These are phyloP conservation scores for Nakaseomyces sp. DNA, from an alignment of 1,139 yeast species.

Conservation along the genomic window DNA sequence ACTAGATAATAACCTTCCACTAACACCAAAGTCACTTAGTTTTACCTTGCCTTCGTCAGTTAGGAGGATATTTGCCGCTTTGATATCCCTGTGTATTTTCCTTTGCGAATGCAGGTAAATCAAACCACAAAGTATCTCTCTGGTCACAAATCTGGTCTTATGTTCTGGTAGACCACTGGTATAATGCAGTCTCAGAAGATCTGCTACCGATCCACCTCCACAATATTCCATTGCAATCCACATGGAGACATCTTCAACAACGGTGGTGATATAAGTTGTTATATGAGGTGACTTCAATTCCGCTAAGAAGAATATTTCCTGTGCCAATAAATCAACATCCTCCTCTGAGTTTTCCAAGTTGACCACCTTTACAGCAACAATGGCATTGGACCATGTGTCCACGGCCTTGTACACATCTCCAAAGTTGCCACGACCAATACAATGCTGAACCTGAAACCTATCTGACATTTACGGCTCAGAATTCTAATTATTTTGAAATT, in stretches of 20 bases:
- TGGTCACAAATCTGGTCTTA: conserved; percentile 48
- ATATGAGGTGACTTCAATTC: conserved; percentile 55
- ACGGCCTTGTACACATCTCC: conserved; percentile 74
- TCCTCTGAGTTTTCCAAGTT: conserved; percentile 68
- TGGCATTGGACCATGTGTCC: conserved; percentile 15
- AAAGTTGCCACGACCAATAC: conserved; percentile 78
- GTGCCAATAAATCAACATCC: conserved; percentile 57
- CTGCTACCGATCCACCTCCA: conserved; percentile 86
- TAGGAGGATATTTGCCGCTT: conserved; percentile 71
- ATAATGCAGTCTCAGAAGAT: conserved; percentile 43
- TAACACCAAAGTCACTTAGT: conserved; percentile 81
- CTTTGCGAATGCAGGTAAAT: conserved; percentile 62
- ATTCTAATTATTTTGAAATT: not conserved
- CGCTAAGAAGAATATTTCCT: conserved; percentile 67
- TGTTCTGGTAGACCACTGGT: conserved; percentile 48
- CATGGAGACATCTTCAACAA: conserved; percentile 54
- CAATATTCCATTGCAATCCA: conserved; percentile 92
- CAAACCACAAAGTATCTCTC: conserved; percentile 55
- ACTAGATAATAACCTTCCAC: conserved; percentile 65
- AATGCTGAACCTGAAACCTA: conserved; percentile 37
- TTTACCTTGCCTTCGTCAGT: conserved; percentile 57
- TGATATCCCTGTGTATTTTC: conserved; percentile 77
- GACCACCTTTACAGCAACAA: conserved; percentile 71
- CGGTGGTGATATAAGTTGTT: conserved; percentile 57
- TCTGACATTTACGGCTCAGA: not conserved